A percentile compares a stretch with the other conserved stretches of the same genome.
Evolutionary conservation across 1,284 basidiomycete genomes (phyloP).

Genomic region (Trametes pubescens): DNA sequence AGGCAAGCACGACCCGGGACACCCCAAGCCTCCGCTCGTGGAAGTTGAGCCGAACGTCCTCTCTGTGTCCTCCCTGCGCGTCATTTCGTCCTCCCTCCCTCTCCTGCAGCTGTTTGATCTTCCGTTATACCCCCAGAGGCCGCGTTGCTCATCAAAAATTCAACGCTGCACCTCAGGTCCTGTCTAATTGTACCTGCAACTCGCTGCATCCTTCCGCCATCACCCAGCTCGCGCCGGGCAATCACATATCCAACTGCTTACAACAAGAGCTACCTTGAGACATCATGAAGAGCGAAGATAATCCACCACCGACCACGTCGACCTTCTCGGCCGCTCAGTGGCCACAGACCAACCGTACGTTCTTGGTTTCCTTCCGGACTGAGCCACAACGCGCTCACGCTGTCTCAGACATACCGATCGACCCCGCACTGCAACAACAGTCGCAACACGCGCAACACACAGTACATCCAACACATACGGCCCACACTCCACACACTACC

Average conservation of each 20-base stretch:
- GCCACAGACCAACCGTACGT: constrained; percentile 50
- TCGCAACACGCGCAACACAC: constrained; percentile 49
- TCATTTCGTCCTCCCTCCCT: not conserved
- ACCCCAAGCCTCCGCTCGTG: not conserved
- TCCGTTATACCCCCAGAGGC: not conserved
- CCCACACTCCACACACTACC: constrained; percentile 8
- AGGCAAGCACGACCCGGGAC: not conserved
- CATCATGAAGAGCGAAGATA: constrained; percentile 45
- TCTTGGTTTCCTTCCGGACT: constrained; percentile 24
- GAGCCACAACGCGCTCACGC: constrained; percentile 27
- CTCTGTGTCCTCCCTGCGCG: not conserved
- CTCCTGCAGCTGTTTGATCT: not conserved
- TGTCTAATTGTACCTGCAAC: not conserved
- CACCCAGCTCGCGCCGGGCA: not conserved
- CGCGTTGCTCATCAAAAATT: not conserved
- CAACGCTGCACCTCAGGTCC: not conserved
- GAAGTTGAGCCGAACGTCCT: not conserved
- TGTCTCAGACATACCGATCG: constrained; percentile 65
- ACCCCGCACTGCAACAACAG: constrained; percentile 73
- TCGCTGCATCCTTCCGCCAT: not conserved
- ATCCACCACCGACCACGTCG: constrained; percentile 44
- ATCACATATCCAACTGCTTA: not conserved
- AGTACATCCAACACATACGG: constrained; percentile 1
- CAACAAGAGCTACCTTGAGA: not conserved
- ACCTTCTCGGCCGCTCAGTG: constrained; percentile 50